Percentiles rank a stretch among this genome's conserved stretches.
Evolutionary conservation across 352 stramenopile species (phyloP).

Genomic region (Pythium scleroteichum): DNA sequence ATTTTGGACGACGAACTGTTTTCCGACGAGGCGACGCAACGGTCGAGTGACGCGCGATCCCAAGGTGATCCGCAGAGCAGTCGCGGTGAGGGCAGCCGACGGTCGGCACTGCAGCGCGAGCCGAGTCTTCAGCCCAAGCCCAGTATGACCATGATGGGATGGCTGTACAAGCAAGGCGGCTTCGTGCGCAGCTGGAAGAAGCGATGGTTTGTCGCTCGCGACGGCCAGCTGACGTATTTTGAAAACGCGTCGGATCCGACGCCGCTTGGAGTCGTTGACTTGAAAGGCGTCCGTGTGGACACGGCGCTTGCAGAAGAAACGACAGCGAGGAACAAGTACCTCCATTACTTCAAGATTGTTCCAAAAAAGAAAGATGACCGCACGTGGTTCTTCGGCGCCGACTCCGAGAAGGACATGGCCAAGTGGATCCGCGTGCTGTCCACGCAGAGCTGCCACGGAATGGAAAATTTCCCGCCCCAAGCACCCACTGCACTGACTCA

Average conservation of each 20-base stretch:
- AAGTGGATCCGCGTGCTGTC: constrained; percentile 66
- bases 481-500: background rate
- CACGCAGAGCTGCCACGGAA: constrained; percentile 47
- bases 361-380: constrained; percentile 55
- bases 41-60: background rate
- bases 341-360: constrained; percentile 75
- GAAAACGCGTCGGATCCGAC: constrained; percentile 60
- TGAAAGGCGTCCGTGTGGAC: constrained; percentile 58
- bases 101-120: constrained; percentile 10
- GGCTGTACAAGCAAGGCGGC: constrained; percentile 74
- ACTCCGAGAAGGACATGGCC: constrained; percentile 68
- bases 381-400: constrained; percentile 74
- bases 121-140: constrained; percentile 10
- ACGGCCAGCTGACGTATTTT: constrained; percentile 83
- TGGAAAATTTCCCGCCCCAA: constrained; percentile 13
- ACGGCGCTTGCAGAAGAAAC: constrained; percentile 58
- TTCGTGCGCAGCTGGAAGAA: constrained; percentile 89
- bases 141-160: constrained; percentile 57
- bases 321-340: constrained; percentile 55
- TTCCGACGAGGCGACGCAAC: background rate
- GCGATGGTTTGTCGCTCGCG: constrained; percentile 79
- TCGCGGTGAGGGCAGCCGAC: background rate
- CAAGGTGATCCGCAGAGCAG: background rate
- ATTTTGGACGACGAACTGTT: constrained; percentile 7
- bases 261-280: constrained; percentile 64